Conservation (phyloP, 2,329 filamentous ascomycete genomes). For the Fusarium napiforme region DNA sequence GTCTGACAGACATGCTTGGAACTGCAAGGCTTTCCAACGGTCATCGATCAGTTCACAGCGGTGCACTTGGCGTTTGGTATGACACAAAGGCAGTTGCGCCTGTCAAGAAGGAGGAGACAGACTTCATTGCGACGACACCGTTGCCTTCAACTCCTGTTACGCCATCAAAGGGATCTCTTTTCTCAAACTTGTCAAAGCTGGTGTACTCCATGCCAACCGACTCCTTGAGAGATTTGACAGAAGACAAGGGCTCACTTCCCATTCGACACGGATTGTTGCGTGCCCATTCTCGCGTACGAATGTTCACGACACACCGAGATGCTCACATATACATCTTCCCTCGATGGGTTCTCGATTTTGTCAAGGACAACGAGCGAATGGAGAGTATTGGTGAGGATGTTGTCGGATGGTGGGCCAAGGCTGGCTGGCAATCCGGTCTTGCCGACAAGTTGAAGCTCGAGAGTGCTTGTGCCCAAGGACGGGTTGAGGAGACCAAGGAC, state of each 20-base stretch:
- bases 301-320: conserved; percentile 87
- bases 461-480: conserved; percentile 63
- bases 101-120: conserved; percentile 90
- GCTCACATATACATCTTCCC: conserved; percentile 96
- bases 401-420: conserved; percentile 94
- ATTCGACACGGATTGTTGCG: conserved; percentile 81
- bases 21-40: conserved; percentile 55
- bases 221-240: conserved; percentile 84
- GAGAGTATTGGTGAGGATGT: conserved; percentile 93
- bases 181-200: conserved; percentile 77
- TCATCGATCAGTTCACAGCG: conserved; percentile 64
- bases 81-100: conserved; percentile 80
- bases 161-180: conserved; percentile 67
- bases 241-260: conserved; percentile 77
- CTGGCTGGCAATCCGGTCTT: conserved; percentile 87
- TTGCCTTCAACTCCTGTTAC: conserved; percentile 64
- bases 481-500: conserved; percentile 53
- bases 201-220: conserved; percentile 91
- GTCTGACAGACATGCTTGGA: conserved; percentile 70
- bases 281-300: conserved; percentile 78
- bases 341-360: conserved; percentile 87
- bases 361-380: conserved; percentile 80
- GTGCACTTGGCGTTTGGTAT: conserved; percentile 91
- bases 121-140: conserved; percentile 85
- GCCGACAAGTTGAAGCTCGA: conserved; percentile 80